phyloP scores from a whole-genome alignment of 1,139 yeast species.

The Blastobotrys elegans region DNA sequence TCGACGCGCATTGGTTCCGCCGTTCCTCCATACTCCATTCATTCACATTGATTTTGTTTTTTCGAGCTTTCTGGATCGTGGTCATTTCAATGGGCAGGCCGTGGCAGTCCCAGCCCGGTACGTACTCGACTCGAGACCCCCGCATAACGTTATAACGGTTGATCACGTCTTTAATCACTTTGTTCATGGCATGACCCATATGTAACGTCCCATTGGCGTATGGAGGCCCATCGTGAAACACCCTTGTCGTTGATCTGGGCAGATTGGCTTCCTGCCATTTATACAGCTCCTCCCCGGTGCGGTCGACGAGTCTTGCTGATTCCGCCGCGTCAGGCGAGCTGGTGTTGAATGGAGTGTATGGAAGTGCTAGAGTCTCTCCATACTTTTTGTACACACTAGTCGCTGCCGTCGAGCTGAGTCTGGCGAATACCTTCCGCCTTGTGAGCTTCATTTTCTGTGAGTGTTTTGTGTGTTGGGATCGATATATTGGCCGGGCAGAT shows the following conservation, averaged over 20 bases:
- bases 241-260: constrained; percentile 32
- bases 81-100: constrained; percentile 94
- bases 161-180: constrained; percentile 79
- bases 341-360: constrained; percentile 48
- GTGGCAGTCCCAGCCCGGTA: constrained; percentile 99
- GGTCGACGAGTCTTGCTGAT: constrained; percentile 30
- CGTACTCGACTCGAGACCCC: constrained; percentile 60
- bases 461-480: too few relatives aligned
- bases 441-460: too few relatives aligned
- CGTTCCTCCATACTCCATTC: constrained; percentile 47
- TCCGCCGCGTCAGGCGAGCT: constrained; percentile 38
- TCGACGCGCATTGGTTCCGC: constrained; percentile 57
- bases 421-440: too few relatives aligned
- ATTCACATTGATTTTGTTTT: constrained; percentile 35
- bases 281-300: constrained; percentile 39
- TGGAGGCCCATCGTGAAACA: constrained; percentile 96
- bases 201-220: constrained; percentile 95
- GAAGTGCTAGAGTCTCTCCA: constrained; percentile 48
- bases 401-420: too few relatives aligned
- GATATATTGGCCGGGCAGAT: too few relatives aligned
- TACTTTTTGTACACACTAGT: constrained; percentile 28
- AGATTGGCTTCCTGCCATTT: constrained; percentile 38
- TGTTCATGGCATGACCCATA: constrained; percentile 90
- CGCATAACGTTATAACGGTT: constrained; percentile 62
- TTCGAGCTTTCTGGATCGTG: constrained; percentile 46